Evolutionary conservation across 1,284 basidiomycete genomes (phyloP).

Genomic region (Wallemia ichthyophaga): DNA sequence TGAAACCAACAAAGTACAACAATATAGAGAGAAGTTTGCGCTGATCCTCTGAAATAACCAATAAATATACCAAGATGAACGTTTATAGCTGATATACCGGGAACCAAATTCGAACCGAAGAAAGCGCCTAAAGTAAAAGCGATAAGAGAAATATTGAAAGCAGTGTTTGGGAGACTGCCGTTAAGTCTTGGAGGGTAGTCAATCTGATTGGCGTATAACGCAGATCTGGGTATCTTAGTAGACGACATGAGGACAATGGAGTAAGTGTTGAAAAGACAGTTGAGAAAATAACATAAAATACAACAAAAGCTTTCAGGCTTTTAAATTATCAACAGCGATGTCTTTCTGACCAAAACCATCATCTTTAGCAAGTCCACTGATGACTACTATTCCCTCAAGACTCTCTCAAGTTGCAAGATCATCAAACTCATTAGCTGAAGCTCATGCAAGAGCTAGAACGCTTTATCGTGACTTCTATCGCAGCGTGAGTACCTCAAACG

Average conservation of each 20-base stretch:
- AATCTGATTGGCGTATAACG: neutral
- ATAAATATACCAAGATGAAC: slow-evolving; percentile 3
- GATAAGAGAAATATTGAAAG: slow-evolving; percentile 35
- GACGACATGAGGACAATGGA: neutral
- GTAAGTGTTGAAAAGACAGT: too few relatives aligned
- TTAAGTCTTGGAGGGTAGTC: neutral
- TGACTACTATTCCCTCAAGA: slow-evolving; percentile 72
- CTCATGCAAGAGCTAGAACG: slow-evolving; percentile 36
- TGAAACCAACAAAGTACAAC: slow-evolving; percentile 63
- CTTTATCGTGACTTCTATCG: slow-evolving; percentile 85
- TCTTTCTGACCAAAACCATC: neutral
- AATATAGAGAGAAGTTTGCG: slow-evolving; percentile 50
- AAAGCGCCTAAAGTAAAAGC: slow-evolving; percentile 38
- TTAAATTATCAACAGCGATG: too few relatives aligned
- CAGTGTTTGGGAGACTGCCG: slow-evolving; percentile 38
- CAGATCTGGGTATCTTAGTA: neutral
- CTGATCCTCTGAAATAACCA: slow-evolving; percentile 18
- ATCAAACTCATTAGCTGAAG: slow-evolving; percentile 32
- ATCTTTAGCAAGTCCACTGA: slow-evolving; percentile 10
- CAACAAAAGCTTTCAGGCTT: too few relatives aligned
- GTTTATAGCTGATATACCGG: slow-evolving; percentile 14
- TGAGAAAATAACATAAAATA: too few relatives aligned
- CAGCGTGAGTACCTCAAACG: slow-evolving; percentile 17
- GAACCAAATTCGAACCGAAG: slow-evolving; percentile 24
- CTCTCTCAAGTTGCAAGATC: slow-evolving; percentile 38